Conservation (phyloP, 495 filamentous ascomycete species). For the Podospora pseudoanserina region DNA sequence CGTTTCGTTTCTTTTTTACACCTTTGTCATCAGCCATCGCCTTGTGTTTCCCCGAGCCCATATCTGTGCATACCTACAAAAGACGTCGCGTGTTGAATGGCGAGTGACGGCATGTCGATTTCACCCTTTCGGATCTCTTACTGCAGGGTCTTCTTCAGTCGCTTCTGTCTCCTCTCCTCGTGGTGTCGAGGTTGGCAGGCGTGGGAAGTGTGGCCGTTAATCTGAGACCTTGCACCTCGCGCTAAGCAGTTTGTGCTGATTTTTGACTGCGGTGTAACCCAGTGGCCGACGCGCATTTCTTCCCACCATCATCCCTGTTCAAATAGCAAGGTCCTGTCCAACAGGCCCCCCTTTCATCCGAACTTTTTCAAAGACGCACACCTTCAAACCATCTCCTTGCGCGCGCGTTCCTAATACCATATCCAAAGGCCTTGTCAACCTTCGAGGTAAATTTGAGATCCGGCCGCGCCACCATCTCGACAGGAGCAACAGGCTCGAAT, state of each 20-base stretch:
- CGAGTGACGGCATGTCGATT: not conserved
- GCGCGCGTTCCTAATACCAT: not conserved
- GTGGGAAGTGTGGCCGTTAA: constrained; percentile 12
- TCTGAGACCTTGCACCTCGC: constrained; percentile 15
- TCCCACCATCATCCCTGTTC: constrained; percentile 20
- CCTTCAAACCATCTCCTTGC: not conserved
- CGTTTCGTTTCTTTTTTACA: constrained; percentile 1
- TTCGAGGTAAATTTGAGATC: not conserved
- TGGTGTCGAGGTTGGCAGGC: constrained; percentile 3
- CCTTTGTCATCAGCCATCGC: not conserved
- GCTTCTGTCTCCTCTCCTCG: not conserved
- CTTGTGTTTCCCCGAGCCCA: not conserved
- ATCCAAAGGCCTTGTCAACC: constrained; percentile 5
- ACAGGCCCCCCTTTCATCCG: constrained; percentile 16
- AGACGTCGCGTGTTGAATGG: no score
- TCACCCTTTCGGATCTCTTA: not conserved
- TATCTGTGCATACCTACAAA: no score
- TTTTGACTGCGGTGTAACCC: constrained; percentile 25
- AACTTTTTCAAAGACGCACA: constrained; percentile 1
- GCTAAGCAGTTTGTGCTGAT: constrained; percentile 15
- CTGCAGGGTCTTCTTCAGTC: constrained; percentile 1
- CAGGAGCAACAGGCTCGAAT: not conserved
- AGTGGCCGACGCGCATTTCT: constrained; percentile 11
- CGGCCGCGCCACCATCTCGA: not conserved
- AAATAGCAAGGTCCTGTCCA: constrained; percentile 7